Percentiles rank a stretch among this genome's conserved stretches.
These are phyloP conservation scores for Polytrichum commune DNA, from an alignment of 225 moss, liverwort and hornwort species.

Conservation along the genomic window DNA sequence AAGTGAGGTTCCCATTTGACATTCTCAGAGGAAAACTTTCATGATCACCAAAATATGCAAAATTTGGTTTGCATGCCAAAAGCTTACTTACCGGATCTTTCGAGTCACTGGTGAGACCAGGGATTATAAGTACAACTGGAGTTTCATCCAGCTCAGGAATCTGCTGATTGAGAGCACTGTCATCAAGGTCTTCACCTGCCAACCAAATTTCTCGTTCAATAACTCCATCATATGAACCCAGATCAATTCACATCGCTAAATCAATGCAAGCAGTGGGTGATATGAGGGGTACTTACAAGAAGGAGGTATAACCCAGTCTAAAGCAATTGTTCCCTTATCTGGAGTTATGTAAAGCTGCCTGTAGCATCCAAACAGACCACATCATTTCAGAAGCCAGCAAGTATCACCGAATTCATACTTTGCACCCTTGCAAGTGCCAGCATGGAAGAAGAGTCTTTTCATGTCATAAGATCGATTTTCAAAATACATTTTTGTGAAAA, in stretches of 20 bases:
- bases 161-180: slow-evolving; percentile 15
- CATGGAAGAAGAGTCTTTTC: no score
- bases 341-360: slow-evolving; percentile 81
- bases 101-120: slow-evolving; percentile 89
- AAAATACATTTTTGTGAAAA: not conserved
- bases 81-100: slow-evolving; percentile 63
- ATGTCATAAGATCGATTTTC: not conserved
- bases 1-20: not conserved
- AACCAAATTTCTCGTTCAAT: not conserved
- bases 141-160: slow-evolving; percentile 56
- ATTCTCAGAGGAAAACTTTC: not conserved
- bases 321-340: slow-evolving; percentile 86
- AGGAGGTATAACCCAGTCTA: slow-evolving; percentile 75
- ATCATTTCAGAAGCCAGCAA: not conserved
- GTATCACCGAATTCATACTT: no score
- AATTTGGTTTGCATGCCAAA: not conserved
- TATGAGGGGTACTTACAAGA: slow-evolving; percentile 28
- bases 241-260: no score
- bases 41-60: not conserved
- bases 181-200: slow-evolving; percentile 35
- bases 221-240: no score
- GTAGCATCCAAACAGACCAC: slow-evolving; percentile 19
- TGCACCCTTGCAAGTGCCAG: no score
- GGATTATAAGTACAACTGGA: slow-evolving; percentile 68
- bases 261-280: no score